These are phyloP conservation scores for Paramecium tetraurelia DNA, from an alignment of 73 alveolate species.

Conservation along the genomic window DNA sequence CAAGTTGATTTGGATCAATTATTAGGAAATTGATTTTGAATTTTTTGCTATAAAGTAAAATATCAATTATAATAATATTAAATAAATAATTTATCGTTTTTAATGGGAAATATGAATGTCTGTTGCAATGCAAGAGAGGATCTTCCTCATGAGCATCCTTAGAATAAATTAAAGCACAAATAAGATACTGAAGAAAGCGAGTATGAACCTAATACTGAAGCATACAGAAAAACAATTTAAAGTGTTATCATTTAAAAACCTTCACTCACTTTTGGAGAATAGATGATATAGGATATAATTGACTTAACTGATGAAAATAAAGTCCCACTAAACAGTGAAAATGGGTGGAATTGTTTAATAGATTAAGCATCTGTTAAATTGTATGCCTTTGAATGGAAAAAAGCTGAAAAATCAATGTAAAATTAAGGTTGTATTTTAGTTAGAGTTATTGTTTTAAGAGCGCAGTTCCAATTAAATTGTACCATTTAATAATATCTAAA, in stretches of 20 bases:
- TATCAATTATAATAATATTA: neutral
- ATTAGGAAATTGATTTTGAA: neutral
- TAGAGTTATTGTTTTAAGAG: constrained; percentile 2
- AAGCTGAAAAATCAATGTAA: constrained; percentile 21
- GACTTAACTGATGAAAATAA: neutral
- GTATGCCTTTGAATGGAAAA: constrained; percentile 29
- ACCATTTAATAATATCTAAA: neutral
- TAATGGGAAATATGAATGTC: constrained; percentile 11
- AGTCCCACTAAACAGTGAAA: neutral
- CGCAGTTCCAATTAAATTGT: neutral
- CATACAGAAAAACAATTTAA: neutral
- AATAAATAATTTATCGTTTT: neutral
- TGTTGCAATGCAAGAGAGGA: constrained; percentile 7
- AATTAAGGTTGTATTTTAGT: neutral
- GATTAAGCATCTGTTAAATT: neutral
- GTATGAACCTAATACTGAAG: neutral
- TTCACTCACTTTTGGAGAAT: neutral
- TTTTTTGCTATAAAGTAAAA: neutral
- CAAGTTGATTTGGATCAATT: neutral
- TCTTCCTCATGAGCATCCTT: neutral
- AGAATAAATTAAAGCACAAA: neutral
- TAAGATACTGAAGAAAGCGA: neutral
- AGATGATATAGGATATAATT: neutral
- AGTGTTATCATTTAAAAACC: constrained; percentile 1
- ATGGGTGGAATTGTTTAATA: neutral